These are phyloP conservation scores for Anthracocystis setariae DNA, from an alignment of 1,284 basidiomycete genomes.

Conservation along the genomic window DNA sequence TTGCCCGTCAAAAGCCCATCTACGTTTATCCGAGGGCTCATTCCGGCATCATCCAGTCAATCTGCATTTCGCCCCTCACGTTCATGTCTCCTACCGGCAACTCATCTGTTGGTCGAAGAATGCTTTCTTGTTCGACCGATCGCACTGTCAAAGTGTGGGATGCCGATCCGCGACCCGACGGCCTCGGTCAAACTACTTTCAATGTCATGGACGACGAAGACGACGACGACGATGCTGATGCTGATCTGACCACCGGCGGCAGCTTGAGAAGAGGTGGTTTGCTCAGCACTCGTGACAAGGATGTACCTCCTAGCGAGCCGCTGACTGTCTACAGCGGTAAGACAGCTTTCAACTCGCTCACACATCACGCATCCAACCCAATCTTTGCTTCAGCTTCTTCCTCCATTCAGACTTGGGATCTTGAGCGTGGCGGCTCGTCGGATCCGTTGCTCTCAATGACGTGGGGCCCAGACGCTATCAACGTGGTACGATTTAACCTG, in stretches of 20 bases:
- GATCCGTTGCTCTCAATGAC: constrained; percentile 68
- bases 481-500: constrained; percentile 88
- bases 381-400: constrained; percentile 94
- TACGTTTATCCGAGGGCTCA: constrained; percentile 83
- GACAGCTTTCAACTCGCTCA: constrained; percentile 77
- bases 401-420: constrained; percentile 96
- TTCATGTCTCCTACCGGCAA: constrained; percentile 57
- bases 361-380: constrained; percentile 87
- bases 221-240: constrained; percentile 60
- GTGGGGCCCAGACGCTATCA: constrained; percentile 79
- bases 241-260: constrained; percentile 53
- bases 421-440: constrained; percentile 80
- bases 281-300: constrained; percentile 55
- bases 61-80: constrained; percentile 79
- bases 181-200: constrained; percentile 64
- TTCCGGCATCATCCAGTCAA: constrained; percentile 81
- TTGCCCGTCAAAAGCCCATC: constrained; percentile 77
- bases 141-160: constrained; percentile 92
- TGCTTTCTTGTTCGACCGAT: constrained; percentile 92
- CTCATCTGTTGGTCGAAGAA: constrained; percentile 70
- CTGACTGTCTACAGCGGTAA: constrained; percentile 61
- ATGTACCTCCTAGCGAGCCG: constrained; percentile 55
- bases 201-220: constrained; percentile 56
- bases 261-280: constrained; percentile 50
- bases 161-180: constrained; percentile 64